A percentile compares a stretch with the other conserved stretches of the same genome.
These are phyloP conservation scores for Guyanaporus albipodus DNA, from an alignment of 768 basidiomycete species.

Conservation along the genomic window DNA sequence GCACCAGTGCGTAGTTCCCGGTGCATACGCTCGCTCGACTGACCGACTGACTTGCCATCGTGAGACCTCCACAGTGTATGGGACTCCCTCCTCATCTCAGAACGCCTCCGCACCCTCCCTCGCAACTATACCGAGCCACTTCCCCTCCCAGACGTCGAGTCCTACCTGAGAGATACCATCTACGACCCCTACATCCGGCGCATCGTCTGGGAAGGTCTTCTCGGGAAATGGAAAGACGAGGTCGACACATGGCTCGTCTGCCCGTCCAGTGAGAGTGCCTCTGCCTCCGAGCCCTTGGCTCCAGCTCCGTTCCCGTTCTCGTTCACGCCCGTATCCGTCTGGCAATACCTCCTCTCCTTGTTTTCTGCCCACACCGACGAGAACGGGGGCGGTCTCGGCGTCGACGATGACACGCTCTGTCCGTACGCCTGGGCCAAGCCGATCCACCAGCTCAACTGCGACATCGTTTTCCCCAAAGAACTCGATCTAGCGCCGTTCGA, in stretches of 20 bases:
- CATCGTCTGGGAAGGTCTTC: constrained; percentile 81
- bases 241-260: constrained; percentile 66
- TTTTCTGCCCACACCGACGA: neutral
- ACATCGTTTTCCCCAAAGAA: constrained; percentile 72
- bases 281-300: no score
- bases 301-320: neutral
- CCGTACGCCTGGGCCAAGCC: constrained; percentile 77
- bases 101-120: constrained; percentile 71
- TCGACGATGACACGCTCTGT: constrained; percentile 61
- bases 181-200: constrained; percentile 87
- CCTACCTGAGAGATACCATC: constrained; percentile 67
- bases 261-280: no score
- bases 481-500: constrained; percentile 40
- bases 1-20: constrained; percentile 53
- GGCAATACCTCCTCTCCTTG: constrained; percentile 25
- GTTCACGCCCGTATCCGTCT: constrained; percentile 13
- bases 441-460: constrained; percentile 77
- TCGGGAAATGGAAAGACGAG: constrained; percentile 60
- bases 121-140: constrained; percentile 76
- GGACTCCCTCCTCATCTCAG: constrained; percentile 83
- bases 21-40: no score
- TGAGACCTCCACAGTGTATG: constrained; percentile 83
- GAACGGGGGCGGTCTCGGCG: constrained; percentile 20
- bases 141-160: constrained; percentile 63
- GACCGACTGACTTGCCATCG: no score